Conservation (phyloP, 352 stramenopile species). For the Hyaloperonospora arabidopsidis region DNA sequence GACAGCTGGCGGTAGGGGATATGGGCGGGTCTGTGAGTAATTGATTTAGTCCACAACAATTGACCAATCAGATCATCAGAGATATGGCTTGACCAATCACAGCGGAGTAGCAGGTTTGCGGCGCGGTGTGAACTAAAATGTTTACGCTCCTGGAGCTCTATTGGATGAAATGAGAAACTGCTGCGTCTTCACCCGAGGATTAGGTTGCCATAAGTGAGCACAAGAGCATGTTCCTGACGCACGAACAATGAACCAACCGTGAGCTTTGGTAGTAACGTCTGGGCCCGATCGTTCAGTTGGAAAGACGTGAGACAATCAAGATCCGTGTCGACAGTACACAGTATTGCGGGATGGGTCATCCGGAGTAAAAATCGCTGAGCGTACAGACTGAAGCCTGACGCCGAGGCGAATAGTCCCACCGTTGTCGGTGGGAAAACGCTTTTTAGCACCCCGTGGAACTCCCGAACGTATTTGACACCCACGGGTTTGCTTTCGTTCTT, state of each 20-base stretch:
- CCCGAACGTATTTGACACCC: constrained; percentile 55
- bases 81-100: background rate
- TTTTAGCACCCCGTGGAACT: constrained; percentile 66
- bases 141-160: too few relatives aligned
- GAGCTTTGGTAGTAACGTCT: constrained; percentile 53
- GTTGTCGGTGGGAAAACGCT: constrained; percentile 30
- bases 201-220: constrained; percentile 62
- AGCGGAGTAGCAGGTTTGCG: background rate
- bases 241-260: constrained; percentile 58
- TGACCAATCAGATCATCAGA: constrained; percentile 6
- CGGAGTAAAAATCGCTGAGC: constrained; percentile 36
- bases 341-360: constrained; percentile 49
- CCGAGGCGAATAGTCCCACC: constrained; percentile 59
- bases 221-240: constrained; percentile 50
- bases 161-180: too few relatives aligned
- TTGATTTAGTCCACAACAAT: background rate
- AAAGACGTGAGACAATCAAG: constrained; percentile 43
- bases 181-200: constrained; percentile 35
- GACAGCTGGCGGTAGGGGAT: too few relatives aligned
- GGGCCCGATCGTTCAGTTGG: constrained; percentile 52
- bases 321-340: constrained; percentile 42
- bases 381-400: constrained; percentile 75
- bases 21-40: background rate
- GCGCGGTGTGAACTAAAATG: background rate
- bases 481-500: constrained; percentile 72